Percentiles rank a stretch among this genome's conserved stretches.
phyloP scores from a whole-genome alignment of 441 rosid genomes.

The Kokia cookei region DNA sequence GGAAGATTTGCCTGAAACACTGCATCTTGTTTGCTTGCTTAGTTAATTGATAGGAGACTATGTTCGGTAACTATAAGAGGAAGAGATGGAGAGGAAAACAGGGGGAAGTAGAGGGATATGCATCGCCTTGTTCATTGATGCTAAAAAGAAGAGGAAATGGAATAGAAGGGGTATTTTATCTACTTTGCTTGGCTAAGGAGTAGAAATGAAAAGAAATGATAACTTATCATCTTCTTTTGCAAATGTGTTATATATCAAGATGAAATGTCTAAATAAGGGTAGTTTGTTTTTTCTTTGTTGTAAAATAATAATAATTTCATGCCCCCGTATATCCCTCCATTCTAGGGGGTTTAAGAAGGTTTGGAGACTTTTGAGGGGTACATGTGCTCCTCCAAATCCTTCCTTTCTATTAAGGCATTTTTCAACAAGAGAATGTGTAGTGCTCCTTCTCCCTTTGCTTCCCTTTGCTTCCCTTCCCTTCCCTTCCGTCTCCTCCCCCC shows the following conservation, averaged over 20 bases:
- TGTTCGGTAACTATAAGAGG: neutral
- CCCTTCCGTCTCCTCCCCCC: neutral
- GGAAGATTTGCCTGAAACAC: neutral
- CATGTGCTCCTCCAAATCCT: neutral
- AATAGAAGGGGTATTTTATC: neutral
- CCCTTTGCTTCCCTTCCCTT: too few species aligned
- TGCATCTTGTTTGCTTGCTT: neutral
- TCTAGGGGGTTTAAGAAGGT: neutral
- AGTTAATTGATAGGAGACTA: neutral
- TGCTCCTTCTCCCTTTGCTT: neutral
- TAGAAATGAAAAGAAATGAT: neutral
- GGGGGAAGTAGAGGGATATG: neutral
- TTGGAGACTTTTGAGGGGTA: conserved; percentile 1
- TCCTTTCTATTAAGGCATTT: neutral
- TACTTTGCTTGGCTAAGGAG: neutral
- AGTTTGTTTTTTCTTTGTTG: neutral
- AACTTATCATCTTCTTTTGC: neutral
- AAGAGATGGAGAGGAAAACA: neutral
- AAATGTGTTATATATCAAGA: neutral
- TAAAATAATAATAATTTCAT: neutral
- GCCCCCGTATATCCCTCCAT: neutral
- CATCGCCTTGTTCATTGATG: neutral
- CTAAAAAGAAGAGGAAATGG: neutral
- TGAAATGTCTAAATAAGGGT: neutral
- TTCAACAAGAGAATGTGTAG: neutral